Base-by-base conservation (phyloP, 148 eudicot species). In the Silene conica region DNA sequence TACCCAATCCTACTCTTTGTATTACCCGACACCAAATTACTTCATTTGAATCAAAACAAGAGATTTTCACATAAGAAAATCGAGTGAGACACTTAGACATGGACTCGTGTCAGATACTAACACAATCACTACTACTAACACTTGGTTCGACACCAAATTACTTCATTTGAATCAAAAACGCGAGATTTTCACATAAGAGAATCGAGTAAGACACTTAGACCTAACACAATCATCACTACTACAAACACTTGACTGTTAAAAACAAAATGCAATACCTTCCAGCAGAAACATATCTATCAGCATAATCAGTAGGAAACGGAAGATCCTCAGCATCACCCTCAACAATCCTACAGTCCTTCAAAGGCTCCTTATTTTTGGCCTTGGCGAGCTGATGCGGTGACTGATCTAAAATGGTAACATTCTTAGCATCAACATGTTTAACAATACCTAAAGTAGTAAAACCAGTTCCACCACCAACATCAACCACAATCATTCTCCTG, bases 241-340 rank as follows among this genome's bases (percentile, higher is more conserved):
- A 38, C 43, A 25, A 61, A 22, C 34, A 61, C 64, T 1, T 21
- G 8, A 61, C 0, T 8, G 25, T 2, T 3, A 61, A 61, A 26
- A 9, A 3, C 1, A 25, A 23, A 26, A 57, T n/a, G 61, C 64
- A 61, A 61, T 21, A 61, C 13, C 31, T 9, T 9, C 34, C 64
- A 23, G 34, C 34, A 61, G 15, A 61, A 5, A 61, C 14, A 9
- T 3, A 61, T 61, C 28, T 15, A 58, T 19, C 98, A 50, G 87
- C 89, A 85, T 86, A 93, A 81, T 93, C 98, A 80, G 96, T 93
- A 34, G 76, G 77, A 70, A 93, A 93, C 2, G 98, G 98, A 7
- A 93, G 90, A 83, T 93, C 93, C 82, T 93, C 96, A 13, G 98
- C 96, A 82, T 93, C 98, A 34, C 98, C 96, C 71, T 90, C 88